phyloP scores from a whole-genome alignment of 768 basidiomycete species.

The Boletus coccyginus region DNA sequence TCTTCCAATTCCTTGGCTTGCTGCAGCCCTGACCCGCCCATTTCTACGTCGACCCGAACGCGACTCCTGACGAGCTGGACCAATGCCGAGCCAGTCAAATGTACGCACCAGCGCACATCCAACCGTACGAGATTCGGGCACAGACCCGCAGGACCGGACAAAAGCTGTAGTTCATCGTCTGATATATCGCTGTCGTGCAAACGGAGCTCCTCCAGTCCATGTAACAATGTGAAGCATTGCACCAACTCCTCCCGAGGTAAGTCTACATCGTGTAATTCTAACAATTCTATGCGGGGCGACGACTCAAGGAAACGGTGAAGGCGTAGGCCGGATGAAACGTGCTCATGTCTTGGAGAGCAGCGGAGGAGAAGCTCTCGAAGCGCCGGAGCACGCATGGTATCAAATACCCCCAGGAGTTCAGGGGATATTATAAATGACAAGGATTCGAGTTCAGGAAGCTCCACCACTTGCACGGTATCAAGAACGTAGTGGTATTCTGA shows the following conservation, averaged over 20 bases:
- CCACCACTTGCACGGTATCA: slow-evolving; percentile 8
- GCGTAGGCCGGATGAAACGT: slow-evolving; percentile 24
- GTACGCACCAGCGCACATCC: slow-evolving; percentile 60
- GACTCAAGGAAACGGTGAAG: slow-evolving; percentile 30
- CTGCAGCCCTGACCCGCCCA: background rate
- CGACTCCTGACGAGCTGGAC: slow-evolving; percentile 49
- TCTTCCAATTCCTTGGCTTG: slow-evolving; percentile 36
- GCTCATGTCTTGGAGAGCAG: slow-evolving; percentile 26
- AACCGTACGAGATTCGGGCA: slow-evolving; percentile 49
- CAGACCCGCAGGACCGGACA: slow-evolving; percentile 38
- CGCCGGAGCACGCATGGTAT: slow-evolving; percentile 33
- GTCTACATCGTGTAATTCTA: slow-evolving; percentile 52
- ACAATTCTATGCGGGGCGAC: slow-evolving; percentile 35
- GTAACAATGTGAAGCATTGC: slow-evolving; percentile 35
- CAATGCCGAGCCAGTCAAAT: slow-evolving; percentile 49
- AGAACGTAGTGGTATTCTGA: slow-evolving; percentile 25
- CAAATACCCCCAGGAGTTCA: slow-evolving; percentile 27
- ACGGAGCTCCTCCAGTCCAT: slow-evolving; percentile 44
- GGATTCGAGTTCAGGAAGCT: slow-evolving; percentile 27
- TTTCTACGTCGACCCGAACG: slow-evolving; percentile 1
- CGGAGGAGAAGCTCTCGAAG: slow-evolving; percentile 41
- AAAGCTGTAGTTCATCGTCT: slow-evolving; percentile 39
- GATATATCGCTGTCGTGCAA: slow-evolving; percentile 59
- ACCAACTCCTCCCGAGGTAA: slow-evolving; percentile 38
- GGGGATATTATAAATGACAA: slow-evolving; percentile 32